phyloP scores from a whole-genome alignment of 257 asterid genomes.

The Schizonepeta tenuifolia region DNA sequence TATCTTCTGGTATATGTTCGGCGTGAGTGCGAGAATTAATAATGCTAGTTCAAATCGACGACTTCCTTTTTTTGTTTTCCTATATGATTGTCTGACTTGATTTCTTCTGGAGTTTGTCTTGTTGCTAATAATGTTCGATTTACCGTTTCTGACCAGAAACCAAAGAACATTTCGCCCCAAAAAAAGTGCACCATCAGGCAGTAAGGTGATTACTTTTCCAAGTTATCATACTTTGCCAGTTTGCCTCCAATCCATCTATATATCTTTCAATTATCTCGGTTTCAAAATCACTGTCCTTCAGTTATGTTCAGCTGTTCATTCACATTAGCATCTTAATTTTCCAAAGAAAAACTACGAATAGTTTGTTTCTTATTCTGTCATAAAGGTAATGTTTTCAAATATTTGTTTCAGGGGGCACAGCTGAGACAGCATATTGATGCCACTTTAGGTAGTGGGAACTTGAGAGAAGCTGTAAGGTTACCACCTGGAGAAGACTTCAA shows the following conservation, averaged over 20 bases:
- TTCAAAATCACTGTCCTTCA: not conserved
- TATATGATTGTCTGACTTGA: constrained; percentile 15
- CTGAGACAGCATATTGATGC: constrained; percentile 94
- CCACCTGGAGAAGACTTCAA: constrained; percentile 97
- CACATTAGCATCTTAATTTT: constrained; percentile 1
- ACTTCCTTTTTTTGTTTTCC: not conserved
- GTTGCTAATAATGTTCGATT: constrained; percentile 10
- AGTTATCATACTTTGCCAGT: constrained; percentile 21
- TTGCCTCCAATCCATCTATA: too few species aligned
- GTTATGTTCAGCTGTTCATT: constrained; percentile 23
- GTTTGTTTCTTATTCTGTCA: constrained; percentile 15
- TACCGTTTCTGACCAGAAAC: constrained; percentile 58
- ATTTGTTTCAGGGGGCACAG: constrained; percentile 82
- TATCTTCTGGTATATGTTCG: not conserved
- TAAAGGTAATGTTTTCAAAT: not conserved
- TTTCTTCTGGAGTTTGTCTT: constrained; percentile 8
- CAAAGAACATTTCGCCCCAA: constrained; percentile 97
- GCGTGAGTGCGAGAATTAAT: not conserved
- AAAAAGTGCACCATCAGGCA: constrained; percentile 97
- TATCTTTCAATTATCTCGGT: constrained; percentile 5
- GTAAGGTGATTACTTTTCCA: constrained; percentile 61
- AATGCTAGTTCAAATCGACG: not conserved
- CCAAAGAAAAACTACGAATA: not conserved
- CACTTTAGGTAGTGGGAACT: constrained; percentile 93
- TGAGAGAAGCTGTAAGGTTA: constrained; percentile 96